Evolutionary conservation across 2,329 filamentous ascomycete genomes (phyloP), one percentile per base, ranked within the genome.

Genomic region (Aureobasidium subglaciale): DNA sequence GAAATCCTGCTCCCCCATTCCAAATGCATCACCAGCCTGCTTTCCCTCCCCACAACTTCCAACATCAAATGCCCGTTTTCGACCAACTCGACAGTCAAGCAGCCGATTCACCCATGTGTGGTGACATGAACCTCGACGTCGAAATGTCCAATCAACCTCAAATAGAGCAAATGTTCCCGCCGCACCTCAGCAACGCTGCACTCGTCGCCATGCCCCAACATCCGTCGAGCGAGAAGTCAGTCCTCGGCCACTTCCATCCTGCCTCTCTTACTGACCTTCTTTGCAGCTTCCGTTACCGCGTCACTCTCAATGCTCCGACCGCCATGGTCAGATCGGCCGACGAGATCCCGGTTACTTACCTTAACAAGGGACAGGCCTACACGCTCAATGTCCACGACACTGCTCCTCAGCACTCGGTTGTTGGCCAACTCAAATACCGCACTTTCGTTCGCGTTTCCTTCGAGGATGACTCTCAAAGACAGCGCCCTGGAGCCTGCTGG

Each of bases 301-400:
- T 89, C 49, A 93, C 89, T 0, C 73, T 99, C 42, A 95, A 95
- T 68, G 92, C 93, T 1, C 90, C 92, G 3, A 99, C 93, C 0
- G 93, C 93, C 7, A 99, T 97, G 93, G 86, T 95, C 66, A 95
- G 88, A 69, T 85, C 90, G 59, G 73, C 84, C 1, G 87, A 95
- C 58, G 92, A 97, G 69, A 95, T 97, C 22, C 93, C 93, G 0
- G 83, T 97, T n/a, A 96, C 92, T 0, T 99, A 99, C 68, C 80
- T 99, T 16, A 99, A 99, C 75, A 97, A 97, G 71, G 91, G 92
- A 22, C 92, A 97, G 68, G 89, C 90, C 15, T 99, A 99, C 69
- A 88, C 88, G 0, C 76, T 99, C 16, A 87, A 88, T 2, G 81
- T 99, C 25, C 77, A 87, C 43, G 93, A 99, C 67, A 93, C 87